These are phyloP conservation scores for Tulasnella calospora DNA, from an alignment of 768 basidiomycete species.

Conservation along the genomic window DNA sequence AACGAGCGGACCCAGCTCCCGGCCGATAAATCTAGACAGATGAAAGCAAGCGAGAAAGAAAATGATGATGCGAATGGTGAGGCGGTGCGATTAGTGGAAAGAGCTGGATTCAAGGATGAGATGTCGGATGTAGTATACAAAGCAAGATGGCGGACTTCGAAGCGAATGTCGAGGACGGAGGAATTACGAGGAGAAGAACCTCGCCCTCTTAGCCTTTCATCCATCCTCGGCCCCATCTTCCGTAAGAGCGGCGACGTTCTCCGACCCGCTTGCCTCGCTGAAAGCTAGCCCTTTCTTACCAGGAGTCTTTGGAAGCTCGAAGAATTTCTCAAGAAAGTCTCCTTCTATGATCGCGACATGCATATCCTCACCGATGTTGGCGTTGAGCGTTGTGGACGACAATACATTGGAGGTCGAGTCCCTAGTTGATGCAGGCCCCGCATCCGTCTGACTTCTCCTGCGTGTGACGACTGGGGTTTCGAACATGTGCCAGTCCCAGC, in stretches of 20 bases:
- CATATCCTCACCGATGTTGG: neutral
- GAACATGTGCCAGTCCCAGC: constrained; percentile 9
- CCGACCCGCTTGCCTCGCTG: neutral
- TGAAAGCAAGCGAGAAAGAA: neutral
- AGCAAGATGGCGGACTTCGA: neutral
- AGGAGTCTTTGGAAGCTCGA: constrained; percentile 15
- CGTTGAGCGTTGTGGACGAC: constrained; percentile 6
- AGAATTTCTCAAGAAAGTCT: neutral
- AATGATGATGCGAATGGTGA: neutral
- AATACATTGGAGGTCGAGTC: neutral
- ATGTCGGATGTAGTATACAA: constrained; percentile 5
- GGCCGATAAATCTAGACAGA: neutral
- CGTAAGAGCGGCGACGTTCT: neutral
- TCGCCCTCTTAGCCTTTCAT: neutral
- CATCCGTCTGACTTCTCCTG: neutral
- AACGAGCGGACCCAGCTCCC: neutral
- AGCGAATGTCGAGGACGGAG: neutral
- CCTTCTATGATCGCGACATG: neutral
- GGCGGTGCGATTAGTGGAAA: neutral
- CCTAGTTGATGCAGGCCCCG: neutral
- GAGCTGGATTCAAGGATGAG: neutral
- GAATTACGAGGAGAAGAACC: neutral
- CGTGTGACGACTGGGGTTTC: constrained; percentile 14
- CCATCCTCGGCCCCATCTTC: constrained; percentile 1
- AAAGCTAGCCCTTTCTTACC: neutral